Percentiles rank a stretch among this genome's conserved stretches.
These are phyloP conservation scores for Candida morakotiae DNA, from an alignment of 805 yeast genomes.

Conservation along the genomic window DNA sequence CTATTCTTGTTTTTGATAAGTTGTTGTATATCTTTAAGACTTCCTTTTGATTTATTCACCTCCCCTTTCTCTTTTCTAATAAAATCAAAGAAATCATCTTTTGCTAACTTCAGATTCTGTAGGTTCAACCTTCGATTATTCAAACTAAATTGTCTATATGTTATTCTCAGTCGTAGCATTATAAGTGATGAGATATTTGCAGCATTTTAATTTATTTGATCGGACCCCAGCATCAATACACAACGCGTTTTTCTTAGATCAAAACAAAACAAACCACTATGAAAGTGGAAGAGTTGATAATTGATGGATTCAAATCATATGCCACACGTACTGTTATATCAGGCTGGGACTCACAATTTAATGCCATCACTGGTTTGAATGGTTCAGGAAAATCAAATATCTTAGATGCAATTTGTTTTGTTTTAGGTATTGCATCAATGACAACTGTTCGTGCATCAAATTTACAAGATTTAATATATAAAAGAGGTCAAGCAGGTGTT, in stretches of 20 bases:
- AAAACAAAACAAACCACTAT: constrained; percentile 29
- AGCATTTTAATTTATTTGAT: not conserved
- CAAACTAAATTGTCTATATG: not conserved
- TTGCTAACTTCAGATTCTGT: not conserved
- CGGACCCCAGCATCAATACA: no score
- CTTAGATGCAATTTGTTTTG: constrained; percentile 95
- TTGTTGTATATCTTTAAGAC: not conserved
- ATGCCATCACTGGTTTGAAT: constrained; percentile 95
- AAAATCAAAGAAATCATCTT: not conserved
- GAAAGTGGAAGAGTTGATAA: constrained; percentile 93
- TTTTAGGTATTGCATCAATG: constrained; percentile 94
- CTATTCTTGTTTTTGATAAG: not conserved
- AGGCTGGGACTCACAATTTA: constrained; percentile 94
- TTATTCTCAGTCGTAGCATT: constrained; percentile 3
- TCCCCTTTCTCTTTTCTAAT: not conserved
- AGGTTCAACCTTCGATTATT: not conserved
- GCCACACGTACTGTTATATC: constrained; percentile 95
- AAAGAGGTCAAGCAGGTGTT: constrained; percentile 97
- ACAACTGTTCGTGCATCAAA: constrained; percentile 91
- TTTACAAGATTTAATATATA: constrained; percentile 89
- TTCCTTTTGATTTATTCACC: not conserved
- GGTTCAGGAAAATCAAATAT: constrained; percentile 98
- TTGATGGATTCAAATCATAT: constrained; percentile 97
- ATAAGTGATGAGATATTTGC: constrained; percentile 3
- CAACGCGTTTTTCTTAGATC: not conserved